Conservation (phyloP, 2,329 filamentous ascomycete genomes). For the Pseudogymnoascus sp. region DNA sequence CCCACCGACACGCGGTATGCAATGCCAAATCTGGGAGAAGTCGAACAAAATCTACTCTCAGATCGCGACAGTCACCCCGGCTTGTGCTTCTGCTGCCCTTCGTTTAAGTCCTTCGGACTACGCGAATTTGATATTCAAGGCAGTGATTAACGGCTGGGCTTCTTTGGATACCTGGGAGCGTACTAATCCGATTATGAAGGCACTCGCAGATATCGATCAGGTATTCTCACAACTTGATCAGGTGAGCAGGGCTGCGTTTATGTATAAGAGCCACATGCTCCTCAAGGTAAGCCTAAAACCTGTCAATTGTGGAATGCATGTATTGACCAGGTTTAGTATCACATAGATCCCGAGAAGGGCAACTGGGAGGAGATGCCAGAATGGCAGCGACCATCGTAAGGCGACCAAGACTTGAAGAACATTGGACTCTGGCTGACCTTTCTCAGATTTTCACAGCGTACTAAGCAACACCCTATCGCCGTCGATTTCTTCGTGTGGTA, state of each 20-base stretch:
- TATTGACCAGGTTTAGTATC: conserved; percentile 13
- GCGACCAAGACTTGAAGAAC: neutral
- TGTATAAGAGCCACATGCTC: conserved; percentile 17
- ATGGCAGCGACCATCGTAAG: conserved; percentile 19
- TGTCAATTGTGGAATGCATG: neutral
- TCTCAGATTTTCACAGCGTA: conserved; percentile 13
- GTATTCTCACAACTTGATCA: conserved; percentile 17
- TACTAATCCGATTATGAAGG: conserved; percentile 15
- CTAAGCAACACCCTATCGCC: conserved; percentile 15
- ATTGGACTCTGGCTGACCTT: neutral
- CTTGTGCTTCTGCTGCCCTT: neutral
- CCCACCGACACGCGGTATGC: neutral
- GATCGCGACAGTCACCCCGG: neutral
- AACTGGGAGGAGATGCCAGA: conserved; percentile 16
- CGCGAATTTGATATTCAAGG: conserved; percentile 2
- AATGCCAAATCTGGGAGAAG: conserved; percentile 13
- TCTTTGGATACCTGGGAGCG: conserved; percentile 12
- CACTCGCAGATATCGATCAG: conserved; percentile 16
- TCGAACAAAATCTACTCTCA: conserved; percentile 15
- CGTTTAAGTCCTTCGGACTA: neutral
- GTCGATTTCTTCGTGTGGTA: conserved; percentile 19
- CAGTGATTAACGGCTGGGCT: conserved; percentile 3
- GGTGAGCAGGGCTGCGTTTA: conserved; percentile 16
- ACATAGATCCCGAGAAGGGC: conserved; percentile 12
- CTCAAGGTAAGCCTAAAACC: conserved; percentile 13